Evolutionary conservation across 1,284 basidiomycete species (phyloP).

Genomic region (Testicularia cyperi): DNA sequence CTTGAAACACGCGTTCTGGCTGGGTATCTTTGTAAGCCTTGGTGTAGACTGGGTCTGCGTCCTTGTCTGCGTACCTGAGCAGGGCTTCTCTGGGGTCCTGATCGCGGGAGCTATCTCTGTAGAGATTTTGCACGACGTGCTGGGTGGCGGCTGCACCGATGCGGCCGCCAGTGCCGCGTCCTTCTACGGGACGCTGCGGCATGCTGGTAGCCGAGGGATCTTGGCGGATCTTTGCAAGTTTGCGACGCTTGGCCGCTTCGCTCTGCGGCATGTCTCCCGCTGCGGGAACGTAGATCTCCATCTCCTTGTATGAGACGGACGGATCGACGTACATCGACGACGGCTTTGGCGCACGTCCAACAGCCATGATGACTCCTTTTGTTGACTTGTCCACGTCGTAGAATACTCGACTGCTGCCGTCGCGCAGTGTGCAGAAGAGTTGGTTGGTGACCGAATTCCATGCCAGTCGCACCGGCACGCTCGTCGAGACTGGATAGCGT

Average conservation of each 20-base stretch:
- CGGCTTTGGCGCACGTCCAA: constrained; percentile 62
- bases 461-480: constrained; percentile 17
- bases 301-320: neutral
- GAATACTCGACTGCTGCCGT: constrained; percentile 78
- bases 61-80: constrained; percentile 81
- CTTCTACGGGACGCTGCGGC: constrained; percentile 73
- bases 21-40: constrained; percentile 66
- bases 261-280: constrained; percentile 62
- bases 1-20: constrained; percentile 42
- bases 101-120: constrained; percentile 56
- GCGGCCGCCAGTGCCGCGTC: constrained; percentile 86
- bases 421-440: constrained; percentile 43
- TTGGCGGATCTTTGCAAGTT: constrained; percentile 81
- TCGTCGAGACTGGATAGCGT: constrained; percentile 1
- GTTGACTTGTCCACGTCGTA: constrained; percentile 84
- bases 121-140: constrained; percentile 88
- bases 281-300: constrained; percentile 3
- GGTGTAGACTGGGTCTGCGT: constrained; percentile 78
- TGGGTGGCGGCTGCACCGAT: constrained; percentile 94
- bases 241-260: constrained; percentile 69
- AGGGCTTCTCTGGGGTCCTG: constrained; percentile 87
- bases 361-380: constrained; percentile 85
- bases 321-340: constrained; percentile 6
- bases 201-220: constrained; percentile 68
- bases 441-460: constrained; percentile 51